These are phyloP conservation scores for Epicoccum nigrum DNA, from an alignment of 2,329 filamentous ascomycete species.

Conservation along the genomic window DNA sequence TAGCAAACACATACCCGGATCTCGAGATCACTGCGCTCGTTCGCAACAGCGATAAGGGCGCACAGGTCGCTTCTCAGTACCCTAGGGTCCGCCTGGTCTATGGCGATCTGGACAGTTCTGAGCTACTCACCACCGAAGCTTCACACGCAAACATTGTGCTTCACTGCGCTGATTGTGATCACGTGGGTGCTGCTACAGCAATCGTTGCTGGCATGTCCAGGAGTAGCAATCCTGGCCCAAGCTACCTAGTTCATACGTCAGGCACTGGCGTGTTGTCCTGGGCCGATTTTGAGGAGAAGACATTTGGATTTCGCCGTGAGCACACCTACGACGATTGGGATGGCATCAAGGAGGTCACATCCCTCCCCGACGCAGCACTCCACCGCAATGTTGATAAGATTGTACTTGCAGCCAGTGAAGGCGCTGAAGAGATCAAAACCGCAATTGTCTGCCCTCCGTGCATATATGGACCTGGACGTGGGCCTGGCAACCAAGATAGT, in stretches of 20 bases:
- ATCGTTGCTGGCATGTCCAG: constrained; percentile 48
- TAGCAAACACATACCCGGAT: constrained; percentile 55
- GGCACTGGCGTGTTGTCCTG: constrained; percentile 63
- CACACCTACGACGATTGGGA: constrained; percentile 66
- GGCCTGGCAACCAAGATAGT: constrained; percentile 61
- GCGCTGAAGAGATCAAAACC: constrained; percentile 52
- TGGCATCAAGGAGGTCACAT: constrained; percentile 61
- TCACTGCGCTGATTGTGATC: constrained; percentile 45
- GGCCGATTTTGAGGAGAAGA: constrained; percentile 54
- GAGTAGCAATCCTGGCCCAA: constrained; percentile 42
- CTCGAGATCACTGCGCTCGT: constrained; percentile 58
- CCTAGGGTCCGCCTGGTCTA: constrained; percentile 59
- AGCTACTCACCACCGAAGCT: constrained; percentile 36
- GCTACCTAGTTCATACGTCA: constrained; percentile 60
- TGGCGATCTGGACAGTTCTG: constrained; percentile 49
- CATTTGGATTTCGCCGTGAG: constrained; percentile 54
- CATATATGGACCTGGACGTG: constrained; percentile 67
- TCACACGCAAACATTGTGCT: constrained; percentile 40
- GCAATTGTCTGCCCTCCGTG: constrained; percentile 68
- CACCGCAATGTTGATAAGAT: constrained; percentile 75
- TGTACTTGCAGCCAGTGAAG: constrained; percentile 59
- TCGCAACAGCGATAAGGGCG: constrained; percentile 56
- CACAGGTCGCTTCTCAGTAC: constrained; percentile 53
- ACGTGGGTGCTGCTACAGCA: constrained; percentile 33
- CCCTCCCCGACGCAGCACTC: constrained; percentile 61